Evolutionary conservation across 805 yeast species (phyloP).

Genomic region (Alloascoidea africana): DNA sequence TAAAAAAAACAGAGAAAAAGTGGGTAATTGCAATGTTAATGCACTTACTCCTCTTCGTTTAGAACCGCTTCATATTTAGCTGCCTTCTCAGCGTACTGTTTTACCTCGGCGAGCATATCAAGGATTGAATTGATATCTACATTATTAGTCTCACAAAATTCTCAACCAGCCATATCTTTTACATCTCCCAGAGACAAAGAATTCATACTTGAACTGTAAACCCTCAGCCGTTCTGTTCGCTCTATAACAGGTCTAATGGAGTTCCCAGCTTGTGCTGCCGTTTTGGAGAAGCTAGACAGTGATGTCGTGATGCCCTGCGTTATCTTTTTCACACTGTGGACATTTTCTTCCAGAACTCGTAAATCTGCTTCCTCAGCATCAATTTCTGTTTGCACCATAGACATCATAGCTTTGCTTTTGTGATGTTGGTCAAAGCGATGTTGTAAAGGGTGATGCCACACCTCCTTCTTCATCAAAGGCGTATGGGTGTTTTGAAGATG

Average conservation of each 20-base stretch:
- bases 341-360: slow-evolving; percentile 63
- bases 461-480: no score
- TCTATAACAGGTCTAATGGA: slow-evolving; percentile 60
- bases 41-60: not conserved
- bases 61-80: not conserved
- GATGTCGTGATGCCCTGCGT: slow-evolving; percentile 40
- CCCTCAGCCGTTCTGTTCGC: slow-evolving; percentile 40
- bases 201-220: slow-evolving; percentile 41
- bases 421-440: no score
- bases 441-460: no score
- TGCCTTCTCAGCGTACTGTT: not conserved
- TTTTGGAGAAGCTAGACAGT: slow-evolving; percentile 33
- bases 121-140: slow-evolving; percentile 2
- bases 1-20: no score
- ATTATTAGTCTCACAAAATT: slow-evolving; percentile 1
- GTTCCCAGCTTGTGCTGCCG: slow-evolving; percentile 38
- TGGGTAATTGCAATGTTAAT: no score
- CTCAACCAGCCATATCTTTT: no score
- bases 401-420: no score
- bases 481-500: no score
- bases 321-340: slow-evolving; percentile 40
- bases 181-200: slow-evolving; percentile 6
- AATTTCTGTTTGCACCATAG: slow-evolving; percentile 22
- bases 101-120: not conserved
- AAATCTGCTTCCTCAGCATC: slow-evolving; percentile 30